Base-by-base conservation (phyloP, 495 filamentous ascomycete species). In the Delitschia confertaspora region DNA sequence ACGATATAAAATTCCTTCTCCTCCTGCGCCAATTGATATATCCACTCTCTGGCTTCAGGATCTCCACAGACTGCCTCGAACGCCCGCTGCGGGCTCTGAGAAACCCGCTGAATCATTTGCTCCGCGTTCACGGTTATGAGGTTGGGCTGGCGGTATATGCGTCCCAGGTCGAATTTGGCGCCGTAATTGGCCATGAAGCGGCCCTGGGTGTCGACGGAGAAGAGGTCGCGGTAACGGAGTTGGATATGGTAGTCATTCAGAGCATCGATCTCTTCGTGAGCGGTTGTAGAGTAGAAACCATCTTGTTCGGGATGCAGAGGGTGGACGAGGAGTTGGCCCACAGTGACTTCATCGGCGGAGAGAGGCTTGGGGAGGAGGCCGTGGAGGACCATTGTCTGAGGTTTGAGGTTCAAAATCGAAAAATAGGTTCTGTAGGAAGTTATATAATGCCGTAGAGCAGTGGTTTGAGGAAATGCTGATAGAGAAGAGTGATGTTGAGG, bases 171-270 rank as follows among this genome's bases (percentile, higher is more conserved):
- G 47, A 56, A 56, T 32, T 56, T 56, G 25, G 47, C 53, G 42
- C 53, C 53, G 39, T 51, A 56, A 38, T 47, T 56, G 37, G 43
- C 26, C 42, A 50, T 46, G 43, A 56, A 56, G 38, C 53, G 53
- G 38, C 53, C 53, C 42, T 56, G 47, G 7, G 31, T 8, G 44
- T 56, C 53, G 32, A 56, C 42, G n/a, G 42, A 47, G 47, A 56
- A 56, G 3, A 56, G 1, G 25, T 56, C 53, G 32, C 51, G 51
- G 47, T 56, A 56, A 1, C 53, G 47, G 10, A 56, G 47, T 24
- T 56, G 53, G 38, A 56, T 56, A 31, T 51, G 47, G 38, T 56
- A 56, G 53, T 56, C 53, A 25, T 56, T 56, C 18, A 56, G 47
- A 16, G 47, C 53, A 38, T 56, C 53, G 37, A 56, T 31, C 18